Evolutionary conservation across 805 yeast genomes (phyloP).

Genomic region (Yarrowia sp.): DNA sequence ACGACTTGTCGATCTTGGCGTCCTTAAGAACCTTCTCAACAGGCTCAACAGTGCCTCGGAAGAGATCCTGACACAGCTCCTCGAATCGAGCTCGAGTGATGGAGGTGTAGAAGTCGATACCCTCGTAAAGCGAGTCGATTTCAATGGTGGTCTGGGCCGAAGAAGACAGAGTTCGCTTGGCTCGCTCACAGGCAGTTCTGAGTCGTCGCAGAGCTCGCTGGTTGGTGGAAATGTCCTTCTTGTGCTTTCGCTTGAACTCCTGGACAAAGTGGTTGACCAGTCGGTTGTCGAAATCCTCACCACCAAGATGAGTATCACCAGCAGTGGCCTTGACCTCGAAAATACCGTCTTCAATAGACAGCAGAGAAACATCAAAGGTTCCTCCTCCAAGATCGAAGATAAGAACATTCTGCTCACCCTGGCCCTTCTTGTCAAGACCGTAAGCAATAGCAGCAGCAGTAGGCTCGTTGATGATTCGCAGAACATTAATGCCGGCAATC

Average conservation of each 20-base stretch:
- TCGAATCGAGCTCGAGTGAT: slow-evolving; percentile 42
- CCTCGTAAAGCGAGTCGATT: slow-evolving; percentile 12
- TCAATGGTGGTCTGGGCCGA: slow-evolving; percentile 7
- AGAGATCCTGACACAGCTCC: slow-evolving; percentile 89
- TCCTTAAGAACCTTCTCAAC: slow-evolving; percentile 93
- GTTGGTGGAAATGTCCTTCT: slow-evolving; percentile 15
- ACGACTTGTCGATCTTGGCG: slow-evolving; percentile 41
- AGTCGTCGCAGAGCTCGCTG: slow-evolving; percentile 18
- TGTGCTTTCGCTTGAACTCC: slow-evolving; percentile 21
- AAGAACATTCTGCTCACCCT: slow-evolving; percentile 80
- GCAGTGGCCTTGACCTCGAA: slow-evolving; percentile 96
- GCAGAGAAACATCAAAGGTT: slow-evolving; percentile 92
- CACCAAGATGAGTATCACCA: slow-evolving; percentile 63
- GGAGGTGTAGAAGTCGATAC: slow-evolving; percentile 15
- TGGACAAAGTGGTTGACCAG: slow-evolving; percentile 13
- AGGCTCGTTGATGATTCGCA: slow-evolving; percentile 94
- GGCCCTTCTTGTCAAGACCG: slow-evolving; percentile 70
- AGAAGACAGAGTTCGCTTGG: slow-evolving; percentile 7
- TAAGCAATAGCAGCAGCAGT: slow-evolving; percentile 99
- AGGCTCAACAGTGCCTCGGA: slow-evolving; percentile 91
- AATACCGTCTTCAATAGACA: slow-evolving; percentile 92
- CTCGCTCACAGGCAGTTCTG: slow-evolving; percentile 16
- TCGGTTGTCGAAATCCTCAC: slow-evolving; percentile 13
- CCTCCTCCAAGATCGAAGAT: slow-evolving; percentile 47
- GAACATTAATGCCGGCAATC: slow-evolving; percentile 37